Conservation (phyloP, 2,329 filamentous ascomycete genomes). For the Diaporthe citri region DNA sequence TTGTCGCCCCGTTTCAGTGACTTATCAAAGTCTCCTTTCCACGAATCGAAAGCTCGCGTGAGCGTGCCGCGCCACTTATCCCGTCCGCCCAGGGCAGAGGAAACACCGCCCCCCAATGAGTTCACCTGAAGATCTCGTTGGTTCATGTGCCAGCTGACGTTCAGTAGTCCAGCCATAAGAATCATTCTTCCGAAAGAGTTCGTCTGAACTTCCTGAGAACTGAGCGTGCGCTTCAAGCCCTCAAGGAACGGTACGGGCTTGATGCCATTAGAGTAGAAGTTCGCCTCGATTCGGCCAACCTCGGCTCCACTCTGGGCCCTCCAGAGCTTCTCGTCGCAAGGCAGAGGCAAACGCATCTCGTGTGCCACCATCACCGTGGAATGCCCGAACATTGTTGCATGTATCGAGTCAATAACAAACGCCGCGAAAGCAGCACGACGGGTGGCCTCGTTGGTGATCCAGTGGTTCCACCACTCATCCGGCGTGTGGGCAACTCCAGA, state of each 20-base stretch:
- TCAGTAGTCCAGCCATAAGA: slow-evolving; percentile 92
- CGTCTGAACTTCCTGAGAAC: slow-evolving; percentile 86
- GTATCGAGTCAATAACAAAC: slow-evolving; percentile 94
- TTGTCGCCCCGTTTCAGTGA: slow-evolving; percentile 74
- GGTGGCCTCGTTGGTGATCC: slow-evolving; percentile 95
- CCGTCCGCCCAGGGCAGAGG: slow-evolving; percentile 83
- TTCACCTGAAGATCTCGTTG: slow-evolving; percentile 94
- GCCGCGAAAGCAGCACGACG: slow-evolving; percentile 91
- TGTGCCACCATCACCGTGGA: slow-evolving; percentile 97
- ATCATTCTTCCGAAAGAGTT: slow-evolving; percentile 95
- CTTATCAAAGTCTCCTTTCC: slow-evolving; percentile 93
- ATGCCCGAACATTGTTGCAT: slow-evolving; percentile 98
- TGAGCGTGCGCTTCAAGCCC: slow-evolving; percentile 89
- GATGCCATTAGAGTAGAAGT: slow-evolving; percentile 82
- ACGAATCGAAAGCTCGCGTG: slow-evolving; percentile 90
- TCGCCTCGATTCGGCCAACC: slow-evolving; percentile 85
- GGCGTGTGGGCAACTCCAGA: slow-evolving; percentile 75
- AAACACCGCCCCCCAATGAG: slow-evolving; percentile 80
- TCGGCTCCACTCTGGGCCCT: slow-evolving; percentile 89
- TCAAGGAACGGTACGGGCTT: slow-evolving; percentile 91
- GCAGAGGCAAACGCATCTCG: slow-evolving; percentile 90
- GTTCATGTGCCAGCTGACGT: slow-evolving; percentile 97
- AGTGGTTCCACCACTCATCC: slow-evolving; percentile 95
- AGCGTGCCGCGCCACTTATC: slow-evolving; percentile 92
- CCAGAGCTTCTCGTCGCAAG: slow-evolving; percentile 95